Base-by-base conservation (phyloP, 345 rosid species). In the Aquilaria yunnanensis region DNA sequence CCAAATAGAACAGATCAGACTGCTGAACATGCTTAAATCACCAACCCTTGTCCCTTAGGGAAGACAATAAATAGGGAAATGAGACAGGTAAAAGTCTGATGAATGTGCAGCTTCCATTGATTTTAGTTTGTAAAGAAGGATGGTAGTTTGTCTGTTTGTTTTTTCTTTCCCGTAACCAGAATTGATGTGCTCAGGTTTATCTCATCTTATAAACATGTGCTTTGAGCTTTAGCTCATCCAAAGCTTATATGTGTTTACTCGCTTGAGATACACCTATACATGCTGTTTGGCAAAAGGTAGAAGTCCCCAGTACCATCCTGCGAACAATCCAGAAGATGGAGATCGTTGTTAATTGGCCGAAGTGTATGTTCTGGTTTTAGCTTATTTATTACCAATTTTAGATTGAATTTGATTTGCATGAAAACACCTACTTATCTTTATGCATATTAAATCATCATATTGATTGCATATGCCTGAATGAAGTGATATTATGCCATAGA, bases 271-370 rank as follows among this genome's bases (percentile, higher is more conserved):
- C 97, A 71, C 93, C 92, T 57, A 90, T 78, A 50, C 74, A 23
- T 70, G 78, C 65, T 54, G 83, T 85, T 54, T 94, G 97, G 96
- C 74, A 79, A 67, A 77, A 74, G 70, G 60, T 88, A 16, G 86
- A 83, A 62, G 77, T 82, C 73, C 74, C 90, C 3, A 84, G 88
- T 60, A 77, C 79, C 46, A 54, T 78, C 61, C 66, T 91, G 41
- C 67, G 78, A 59, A 55, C 65, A 56, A 67, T 64, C 59, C 65
- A 57, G 56, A 51, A 67, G 46, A 69, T 72, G 66, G 81, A 75
- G 71, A 72, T 63, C 56, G 73, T 67, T 64, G 80, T 91, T 58
- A 90, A 94, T 76, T 94, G 99, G 99, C 86, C 90, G 2, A 86
- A 76, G 99, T 94, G 86, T 32, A 89, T 67, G 12, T 48, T 43